Evolutionary conservation across 495 filamentous ascomycete genomes (phyloP).

Genomic region (Penicillium subrubescens): DNA sequence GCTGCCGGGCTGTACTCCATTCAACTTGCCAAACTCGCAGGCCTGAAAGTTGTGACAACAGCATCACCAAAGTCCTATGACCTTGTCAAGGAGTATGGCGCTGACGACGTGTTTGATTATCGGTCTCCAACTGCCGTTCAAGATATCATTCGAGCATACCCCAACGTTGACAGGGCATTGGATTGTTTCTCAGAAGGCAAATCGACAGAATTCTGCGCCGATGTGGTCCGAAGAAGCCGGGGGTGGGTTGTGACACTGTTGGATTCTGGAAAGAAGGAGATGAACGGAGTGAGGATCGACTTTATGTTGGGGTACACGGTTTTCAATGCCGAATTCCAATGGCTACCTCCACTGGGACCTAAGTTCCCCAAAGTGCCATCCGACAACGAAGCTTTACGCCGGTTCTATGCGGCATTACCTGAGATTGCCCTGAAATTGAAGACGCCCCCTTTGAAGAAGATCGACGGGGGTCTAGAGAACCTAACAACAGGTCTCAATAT

Average conservation of each 20-base stretch:
- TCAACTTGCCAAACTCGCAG: constrained; percentile 11
- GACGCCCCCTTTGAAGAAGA: constrained; percentile 14
- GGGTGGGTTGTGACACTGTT: constrained; percentile 26
- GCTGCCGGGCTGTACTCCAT: constrained; percentile 7
- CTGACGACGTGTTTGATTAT: constrained; percentile 40
- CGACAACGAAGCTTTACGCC: constrained; percentile 17
- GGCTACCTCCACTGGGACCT: constrained; percentile 25
- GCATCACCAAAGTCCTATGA: constrained; percentile 29
- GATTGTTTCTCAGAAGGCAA: constrained; percentile 29
- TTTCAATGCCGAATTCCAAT: constrained; percentile 20
- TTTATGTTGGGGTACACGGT: constrained; percentile 24
- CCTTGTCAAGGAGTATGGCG: constrained; percentile 38
- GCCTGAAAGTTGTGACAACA: constrained; percentile 8
- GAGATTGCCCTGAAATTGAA: constrained; percentile 7
- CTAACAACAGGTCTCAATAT: constrained; percentile 16
- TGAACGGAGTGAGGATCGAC: constrained; percentile 12
- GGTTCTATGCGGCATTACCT: constrained; percentile 18
- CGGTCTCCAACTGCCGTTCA: constrained; percentile 6
- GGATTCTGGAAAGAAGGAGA: constrained; percentile 11
- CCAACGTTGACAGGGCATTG: constrained; percentile 20
- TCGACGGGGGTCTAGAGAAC: constrained; percentile 13
- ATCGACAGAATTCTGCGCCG: constrained; percentile 24
- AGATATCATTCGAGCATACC: constrained; percentile 17
- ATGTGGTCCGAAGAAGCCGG: constrained; percentile 9
- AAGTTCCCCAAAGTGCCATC: constrained; percentile 13